A percentile compares a stretch with the other conserved stretches of the same genome.
phyloP scores from a whole-genome alignment of 176 grass and related monocot genomes.

The Guadua angustifolia region DNA sequence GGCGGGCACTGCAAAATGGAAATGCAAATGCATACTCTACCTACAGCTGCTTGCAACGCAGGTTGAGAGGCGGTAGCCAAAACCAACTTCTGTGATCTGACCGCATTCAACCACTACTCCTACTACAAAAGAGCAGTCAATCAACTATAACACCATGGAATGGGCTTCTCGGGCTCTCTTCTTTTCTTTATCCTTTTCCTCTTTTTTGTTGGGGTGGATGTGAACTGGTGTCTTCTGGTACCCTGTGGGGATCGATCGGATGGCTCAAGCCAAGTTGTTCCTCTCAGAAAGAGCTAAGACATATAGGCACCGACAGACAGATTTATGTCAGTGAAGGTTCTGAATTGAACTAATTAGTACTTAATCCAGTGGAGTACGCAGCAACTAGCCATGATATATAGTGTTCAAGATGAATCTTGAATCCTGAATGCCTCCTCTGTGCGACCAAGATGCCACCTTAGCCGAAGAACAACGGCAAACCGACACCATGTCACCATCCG shows the following conservation, averaged over 20 bases:
- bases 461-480: slow-evolving; percentile 29
- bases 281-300: not conserved
- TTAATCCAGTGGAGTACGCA: not conserved
- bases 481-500: slow-evolving; percentile 10
- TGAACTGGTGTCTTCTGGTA: slow-evolving; percentile 21
- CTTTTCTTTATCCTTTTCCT: not conserved
- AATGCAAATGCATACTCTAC: not conserved
- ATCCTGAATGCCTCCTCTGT: no score
- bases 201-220: not conserved
- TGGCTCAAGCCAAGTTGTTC: not conserved
- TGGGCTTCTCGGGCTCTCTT: not conserved
- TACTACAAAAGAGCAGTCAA: not conserved
- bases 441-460: not conserved
- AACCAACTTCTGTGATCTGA: slow-evolving; percentile 1
- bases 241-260: slow-evolving; percentile 15
- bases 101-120: slow-evolving; percentile 1
- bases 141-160: not conserved
- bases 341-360: not conserved
- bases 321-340: not conserved
- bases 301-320: slow-evolving; percentile 19
- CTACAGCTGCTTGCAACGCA: not conserved
- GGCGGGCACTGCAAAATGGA: not conserved
- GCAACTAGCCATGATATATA: not conserved
- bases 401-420: not conserved
- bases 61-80: not conserved